Evolutionary conservation across 1,139 yeast genomes (phyloP).

Genomic region (Insectozyma bohioensis): DNA sequence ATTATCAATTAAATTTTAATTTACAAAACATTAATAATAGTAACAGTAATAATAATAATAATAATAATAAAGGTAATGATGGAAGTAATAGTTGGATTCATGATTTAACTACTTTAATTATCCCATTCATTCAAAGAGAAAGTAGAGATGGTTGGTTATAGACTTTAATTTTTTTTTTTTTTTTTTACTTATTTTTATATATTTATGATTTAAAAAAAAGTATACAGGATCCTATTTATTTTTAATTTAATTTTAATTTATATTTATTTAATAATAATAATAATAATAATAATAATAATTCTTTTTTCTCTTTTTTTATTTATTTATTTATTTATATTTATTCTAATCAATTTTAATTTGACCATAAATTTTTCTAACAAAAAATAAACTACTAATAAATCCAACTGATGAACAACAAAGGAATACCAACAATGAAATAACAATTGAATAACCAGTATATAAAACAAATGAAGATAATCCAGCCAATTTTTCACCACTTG

Average conservation of each 20-base stretch:
- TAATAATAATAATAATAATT: not conserved
- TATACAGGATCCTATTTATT: too few species aligned
- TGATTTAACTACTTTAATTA: slow-evolving; percentile 23
- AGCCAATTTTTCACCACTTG: slow-evolving; percentile 63
- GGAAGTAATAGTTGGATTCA: slow-evolving; percentile 26
- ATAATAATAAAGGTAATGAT: too few species aligned
- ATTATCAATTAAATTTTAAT: slow-evolving; percentile 30
- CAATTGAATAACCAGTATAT: slow-evolving; percentile 81
- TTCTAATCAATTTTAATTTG: slow-evolving; percentile 77
- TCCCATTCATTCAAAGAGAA: slow-evolving; percentile 36
- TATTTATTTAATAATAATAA: slow-evolving; percentile 1
- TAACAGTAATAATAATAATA: too few species aligned
- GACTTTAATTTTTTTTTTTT: slow-evolving; percentile 3
- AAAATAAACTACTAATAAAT: slow-evolving; percentile 68
- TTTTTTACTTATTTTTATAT: too few species aligned
- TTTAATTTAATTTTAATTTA: too few species aligned
- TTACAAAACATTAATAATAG: too few species aligned
- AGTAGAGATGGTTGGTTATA: slow-evolving; percentile 39
- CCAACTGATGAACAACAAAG: slow-evolving; percentile 89
- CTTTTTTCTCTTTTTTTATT: not conserved
- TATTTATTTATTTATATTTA: too few species aligned
- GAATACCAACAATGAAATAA: slow-evolving; percentile 72
- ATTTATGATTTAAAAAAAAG: too few species aligned
- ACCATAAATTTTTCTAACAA: slow-evolving; percentile 77
- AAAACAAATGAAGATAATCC: slow-evolving; percentile 77